Conservation (phyloP, 768 basidiomycete genomes). For the Amanita fuliginea region DNA sequence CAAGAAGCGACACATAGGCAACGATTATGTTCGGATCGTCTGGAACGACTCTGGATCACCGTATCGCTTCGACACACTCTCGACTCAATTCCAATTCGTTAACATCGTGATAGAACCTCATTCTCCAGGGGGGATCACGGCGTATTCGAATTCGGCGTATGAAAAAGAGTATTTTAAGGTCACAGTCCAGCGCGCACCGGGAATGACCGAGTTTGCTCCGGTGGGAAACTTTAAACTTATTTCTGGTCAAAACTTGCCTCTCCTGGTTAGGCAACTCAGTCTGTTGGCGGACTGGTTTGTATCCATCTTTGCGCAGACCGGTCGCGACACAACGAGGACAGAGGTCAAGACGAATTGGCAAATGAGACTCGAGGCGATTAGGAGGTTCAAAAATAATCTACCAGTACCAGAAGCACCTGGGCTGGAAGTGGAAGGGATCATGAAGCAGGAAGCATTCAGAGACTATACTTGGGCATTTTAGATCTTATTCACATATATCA, state of each 20-base stretch:
- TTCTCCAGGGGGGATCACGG: conserved; percentile 72
- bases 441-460: conserved; percentile 39
- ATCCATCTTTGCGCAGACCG: conserved; percentile 67
- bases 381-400: conserved; percentile 46
- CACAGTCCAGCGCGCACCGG: conserved; percentile 74
- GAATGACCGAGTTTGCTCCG: conserved; percentile 92
- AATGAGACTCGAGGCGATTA: conserved; percentile 66
- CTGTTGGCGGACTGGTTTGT: conserved; percentile 87
- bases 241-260: conserved; percentile 75
- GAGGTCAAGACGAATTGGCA: conserved; percentile 91
- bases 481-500: not conserved
- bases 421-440: conserved; percentile 26
- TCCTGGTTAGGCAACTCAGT: conserved; percentile 83
- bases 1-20: conserved; percentile 96
- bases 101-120: conserved; percentile 97
- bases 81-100: conserved; percentile 92
- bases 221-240: conserved; percentile 92
- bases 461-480: conserved; percentile 35
- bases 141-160: conserved; percentile 73
- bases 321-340: conserved; percentile 53
- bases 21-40: conserved; percentile 91
- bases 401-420: conserved; percentile 16
- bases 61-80: conserved; percentile 86
- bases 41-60: conserved; percentile 95
- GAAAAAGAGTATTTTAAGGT: conserved; percentile 97